Evolutionary conservation across 495 filamentous ascomycete genomes (phyloP).

Genomic region (Aspergillus affinis): DNA sequence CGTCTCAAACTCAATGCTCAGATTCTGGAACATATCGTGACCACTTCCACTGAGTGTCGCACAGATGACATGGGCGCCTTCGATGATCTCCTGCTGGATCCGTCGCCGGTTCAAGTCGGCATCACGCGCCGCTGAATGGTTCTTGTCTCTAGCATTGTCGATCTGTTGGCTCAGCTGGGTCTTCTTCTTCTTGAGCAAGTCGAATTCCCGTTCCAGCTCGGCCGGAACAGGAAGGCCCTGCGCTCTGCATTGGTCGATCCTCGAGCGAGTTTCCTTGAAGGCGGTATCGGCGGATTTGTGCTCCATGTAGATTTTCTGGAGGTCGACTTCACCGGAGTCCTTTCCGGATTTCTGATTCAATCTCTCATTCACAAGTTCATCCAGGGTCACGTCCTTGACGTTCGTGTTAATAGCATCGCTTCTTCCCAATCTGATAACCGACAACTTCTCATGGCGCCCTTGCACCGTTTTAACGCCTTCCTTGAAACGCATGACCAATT

Average conservation of each 20-base stretch:
- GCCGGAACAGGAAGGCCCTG: slow-evolving; percentile 58
- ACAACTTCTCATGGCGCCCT: slow-evolving; percentile 69
- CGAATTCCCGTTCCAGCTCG: slow-evolving; percentile 75
- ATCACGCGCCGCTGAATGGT: slow-evolving; percentile 71
- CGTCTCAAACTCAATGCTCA: slow-evolving; percentile 96
- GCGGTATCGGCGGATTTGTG: slow-evolving; percentile 73
- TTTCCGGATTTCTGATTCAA: slow-evolving; percentile 51
- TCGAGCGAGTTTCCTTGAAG: slow-evolving; percentile 62
- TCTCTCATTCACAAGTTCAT: slow-evolving; percentile 80
- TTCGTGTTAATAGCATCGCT: slow-evolving; percentile 90
- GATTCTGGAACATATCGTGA: slow-evolving; percentile 93
- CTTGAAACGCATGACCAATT: slow-evolving; percentile 91
- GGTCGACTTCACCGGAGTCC: slow-evolving; percentile 51
- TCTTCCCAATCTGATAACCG: slow-evolving; percentile 86
- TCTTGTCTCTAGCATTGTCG: slow-evolving; percentile 80
- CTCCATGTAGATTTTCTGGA: slow-evolving; percentile 78
- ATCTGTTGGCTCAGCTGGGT: slow-evolving; percentile 75
- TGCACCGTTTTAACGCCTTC: slow-evolving; percentile 76
- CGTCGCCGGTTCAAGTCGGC: slow-evolving; percentile 80
- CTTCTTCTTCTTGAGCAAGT: slow-evolving; percentile 69
- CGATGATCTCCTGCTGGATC: slow-evolving; percentile 86
- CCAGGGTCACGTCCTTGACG: slow-evolving; percentile 88
- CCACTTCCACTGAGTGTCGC: slow-evolving; percentile 93
- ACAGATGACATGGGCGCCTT: slow-evolving; percentile 88
- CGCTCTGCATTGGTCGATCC: slow-evolving; percentile 68